Conservation (phyloP, 805 yeast species). For the Barnettozyma sucrosica region DNA sequence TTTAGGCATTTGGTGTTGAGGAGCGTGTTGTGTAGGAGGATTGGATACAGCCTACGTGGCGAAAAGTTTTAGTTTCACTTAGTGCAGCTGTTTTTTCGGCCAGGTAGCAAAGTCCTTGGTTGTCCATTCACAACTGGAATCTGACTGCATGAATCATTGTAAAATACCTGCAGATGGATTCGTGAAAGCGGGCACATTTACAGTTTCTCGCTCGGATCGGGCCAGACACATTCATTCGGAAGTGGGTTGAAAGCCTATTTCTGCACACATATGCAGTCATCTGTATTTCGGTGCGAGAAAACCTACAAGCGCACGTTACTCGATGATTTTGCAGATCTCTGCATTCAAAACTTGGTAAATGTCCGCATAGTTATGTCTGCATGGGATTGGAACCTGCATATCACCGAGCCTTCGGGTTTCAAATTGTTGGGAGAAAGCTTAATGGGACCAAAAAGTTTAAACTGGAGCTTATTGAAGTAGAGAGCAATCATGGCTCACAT, state of each 20-base stretch:
- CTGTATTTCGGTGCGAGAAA: no score
- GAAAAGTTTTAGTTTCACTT: neutral
- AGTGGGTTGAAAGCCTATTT: neutral
- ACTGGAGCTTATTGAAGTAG: neutral
- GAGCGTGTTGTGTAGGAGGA: neutral
- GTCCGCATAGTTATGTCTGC: neutral
- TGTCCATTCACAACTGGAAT: neutral
- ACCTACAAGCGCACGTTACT: neutral
- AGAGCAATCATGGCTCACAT: neutral
- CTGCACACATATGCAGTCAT: neutral
- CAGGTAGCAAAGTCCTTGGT: neutral
- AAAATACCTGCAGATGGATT: neutral
- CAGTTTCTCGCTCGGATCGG: neutral
- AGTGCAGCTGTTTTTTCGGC: neutral
- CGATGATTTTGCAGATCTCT: neutral
- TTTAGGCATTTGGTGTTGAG: constrained; percentile 13
- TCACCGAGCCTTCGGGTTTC: neutral
- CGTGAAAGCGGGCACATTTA: neutral
- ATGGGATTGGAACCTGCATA: neutral
- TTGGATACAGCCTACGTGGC: neutral
- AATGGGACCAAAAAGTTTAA: neutral
- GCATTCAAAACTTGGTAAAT: neutral
- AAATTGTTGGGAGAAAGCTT: neutral
- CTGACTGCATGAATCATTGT: neutral
- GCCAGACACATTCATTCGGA: neutral